Conservation (phyloP, 2,329 filamentous ascomycete genomes). For the Neodidymelliopsis sp. region DNA sequence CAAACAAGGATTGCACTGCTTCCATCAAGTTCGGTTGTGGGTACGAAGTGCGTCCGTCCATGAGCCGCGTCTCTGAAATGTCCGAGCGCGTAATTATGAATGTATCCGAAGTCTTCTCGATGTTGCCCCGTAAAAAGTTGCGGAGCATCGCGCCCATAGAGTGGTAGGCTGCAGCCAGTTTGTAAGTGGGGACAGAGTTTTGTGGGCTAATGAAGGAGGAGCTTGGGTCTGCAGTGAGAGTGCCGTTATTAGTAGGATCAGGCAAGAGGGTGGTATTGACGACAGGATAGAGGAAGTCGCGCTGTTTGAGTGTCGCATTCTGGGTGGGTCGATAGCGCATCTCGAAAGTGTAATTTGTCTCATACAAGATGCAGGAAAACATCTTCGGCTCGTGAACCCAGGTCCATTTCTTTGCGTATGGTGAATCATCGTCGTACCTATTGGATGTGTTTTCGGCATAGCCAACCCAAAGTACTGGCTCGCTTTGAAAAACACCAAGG, state of each 20-base stretch:
- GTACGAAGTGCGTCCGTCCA: conserved; percentile 39
- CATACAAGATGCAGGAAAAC: conserved; percentile 45
- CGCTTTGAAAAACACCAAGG: conserved; percentile 44
- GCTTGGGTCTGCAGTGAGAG: conserved; percentile 26
- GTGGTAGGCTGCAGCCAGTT: conserved; percentile 44
- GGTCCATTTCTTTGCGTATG: conserved; percentile 38
- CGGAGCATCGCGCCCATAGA: conserved; percentile 44
- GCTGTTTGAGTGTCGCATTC: conserved; percentile 26
- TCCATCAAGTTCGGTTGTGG: conserved; percentile 38
- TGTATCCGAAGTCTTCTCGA: conserved; percentile 27
- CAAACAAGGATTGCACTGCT: conserved; percentile 42
- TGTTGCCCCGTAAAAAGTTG: conserved; percentile 45
- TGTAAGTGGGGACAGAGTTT: conserved; percentile 37
- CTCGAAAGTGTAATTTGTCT: conserved; percentile 48
- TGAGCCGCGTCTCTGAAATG: conserved; percentile 45
- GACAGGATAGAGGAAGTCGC: conserved; percentile 40
- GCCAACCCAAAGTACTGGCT: conserved; percentile 49
- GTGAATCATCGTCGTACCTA: conserved; percentile 32
- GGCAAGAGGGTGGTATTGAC: conserved; percentile 39
- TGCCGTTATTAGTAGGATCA: conserved; percentile 18
- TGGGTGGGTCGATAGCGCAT: conserved; percentile 42
- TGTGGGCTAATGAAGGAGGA: conserved; percentile 36
- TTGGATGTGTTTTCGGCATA: conserved; percentile 41
- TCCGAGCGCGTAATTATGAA: conserved; percentile 44
- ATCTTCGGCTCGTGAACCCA: conserved; percentile 44